These are phyloP conservation scores for Sinapis alba DNA, from an alignment of 441 rosid species.

Conservation along the genomic window DNA sequence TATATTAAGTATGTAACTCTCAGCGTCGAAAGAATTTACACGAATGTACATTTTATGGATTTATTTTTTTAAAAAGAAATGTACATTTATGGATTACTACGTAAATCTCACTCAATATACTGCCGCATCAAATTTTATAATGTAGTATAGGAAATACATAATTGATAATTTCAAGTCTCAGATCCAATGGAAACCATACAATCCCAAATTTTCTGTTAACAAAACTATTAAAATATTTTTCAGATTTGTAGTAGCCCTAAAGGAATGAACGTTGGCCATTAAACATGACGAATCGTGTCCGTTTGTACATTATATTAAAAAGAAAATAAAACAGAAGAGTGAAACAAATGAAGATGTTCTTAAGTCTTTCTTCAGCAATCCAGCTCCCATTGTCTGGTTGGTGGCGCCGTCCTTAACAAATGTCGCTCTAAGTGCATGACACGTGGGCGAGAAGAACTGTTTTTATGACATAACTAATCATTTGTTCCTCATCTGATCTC, in stretches of 20 bases:
- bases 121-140: slow-evolving; percentile 19
- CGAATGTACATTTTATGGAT: slow-evolving; percentile 12
- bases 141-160: not conserved
- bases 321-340: slow-evolving; percentile 13
- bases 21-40: slow-evolving; percentile 33
- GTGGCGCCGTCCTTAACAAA: slow-evolving; percentile 77
- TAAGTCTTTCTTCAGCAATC: slow-evolving; percentile 47
- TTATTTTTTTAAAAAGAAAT: not conserved
- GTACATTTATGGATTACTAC: slow-evolving; percentile 22
- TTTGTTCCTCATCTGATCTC: slow-evolving; percentile 31
- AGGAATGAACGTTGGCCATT: slow-evolving; percentile 33
- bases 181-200: slow-evolving; percentile 30
- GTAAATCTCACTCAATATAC: slow-evolving; percentile 39
- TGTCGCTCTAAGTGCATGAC: slow-evolving; percentile 37
- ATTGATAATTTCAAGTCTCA: not conserved
- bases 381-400: slow-evolving; percentile 57
- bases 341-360: slow-evolving; percentile 22
- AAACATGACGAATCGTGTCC: slow-evolving; percentile 26
- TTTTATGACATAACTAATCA: slow-evolving; percentile 50
- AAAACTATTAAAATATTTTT: not conserved
- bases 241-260: slow-evolving; percentile 24
- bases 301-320: slow-evolving; percentile 12
- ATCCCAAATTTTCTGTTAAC: not conserved
- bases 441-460: slow-evolving; percentile 47
- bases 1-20: slow-evolving; percentile 8